Evolutionary conservation across 345 rosid species (phyloP).

Genomic region (Salix viminalis): DNA sequence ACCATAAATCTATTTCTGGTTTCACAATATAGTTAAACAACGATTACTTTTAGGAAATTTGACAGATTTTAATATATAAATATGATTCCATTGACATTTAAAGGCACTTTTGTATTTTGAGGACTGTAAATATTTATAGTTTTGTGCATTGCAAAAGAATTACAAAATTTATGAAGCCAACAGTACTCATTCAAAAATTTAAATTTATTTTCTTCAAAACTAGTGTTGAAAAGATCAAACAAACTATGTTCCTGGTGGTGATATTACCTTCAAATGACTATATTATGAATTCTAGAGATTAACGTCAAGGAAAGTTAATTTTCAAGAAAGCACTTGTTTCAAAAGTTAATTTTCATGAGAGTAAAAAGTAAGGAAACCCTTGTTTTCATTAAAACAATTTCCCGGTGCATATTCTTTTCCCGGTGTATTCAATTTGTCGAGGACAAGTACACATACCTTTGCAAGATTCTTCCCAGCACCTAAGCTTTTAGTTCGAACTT

Average conservation of each 20-base stretch:
- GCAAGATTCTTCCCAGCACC: slow-evolving; percentile 37
- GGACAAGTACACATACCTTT: slow-evolving; percentile 36
- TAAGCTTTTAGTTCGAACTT: slow-evolving; percentile 57
- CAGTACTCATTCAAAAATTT: neutral
- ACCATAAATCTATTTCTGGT: neutral
- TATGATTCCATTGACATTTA: neutral
- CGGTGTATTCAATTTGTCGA: no score
- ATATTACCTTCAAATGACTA: neutral
- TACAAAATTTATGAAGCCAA: neutral
- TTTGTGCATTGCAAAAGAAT: neutral
- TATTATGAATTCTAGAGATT: neutral
- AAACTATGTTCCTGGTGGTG: neutral
- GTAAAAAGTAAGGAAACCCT: neutral
- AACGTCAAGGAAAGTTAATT: neutral
- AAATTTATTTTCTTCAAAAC: neutral
- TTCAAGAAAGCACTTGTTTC: neutral
- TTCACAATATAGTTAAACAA: neutral
- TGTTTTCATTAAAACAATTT: neutral
- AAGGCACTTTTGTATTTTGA: neutral
- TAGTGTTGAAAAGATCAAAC: neutral
- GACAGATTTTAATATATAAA: neutral
- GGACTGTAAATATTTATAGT: neutral
- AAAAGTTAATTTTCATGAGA: no score
- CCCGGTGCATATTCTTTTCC: neutral
- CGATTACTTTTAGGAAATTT: neutral